These are phyloP conservation scores for Carex arenaria DNA, from an alignment of 202 grass and related monocot species.

Conservation along the genomic window DNA sequence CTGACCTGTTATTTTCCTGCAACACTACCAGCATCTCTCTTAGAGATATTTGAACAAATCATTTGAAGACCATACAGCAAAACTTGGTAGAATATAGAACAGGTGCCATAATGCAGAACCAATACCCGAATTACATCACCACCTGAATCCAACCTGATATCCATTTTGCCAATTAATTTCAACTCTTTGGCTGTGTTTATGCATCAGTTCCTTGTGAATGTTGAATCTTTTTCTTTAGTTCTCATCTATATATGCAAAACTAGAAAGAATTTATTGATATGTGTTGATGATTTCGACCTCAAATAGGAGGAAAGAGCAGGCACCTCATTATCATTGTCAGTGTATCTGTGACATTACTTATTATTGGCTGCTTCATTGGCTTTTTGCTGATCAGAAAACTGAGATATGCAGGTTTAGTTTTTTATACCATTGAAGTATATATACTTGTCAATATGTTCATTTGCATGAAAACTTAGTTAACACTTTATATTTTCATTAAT, in stretches of 20 bases:
- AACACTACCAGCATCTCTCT: too few species aligned
- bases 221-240: not conserved
- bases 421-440: not conserved
- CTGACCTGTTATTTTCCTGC: too few species aligned
- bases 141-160: not conserved
- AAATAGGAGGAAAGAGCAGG: not conserved
- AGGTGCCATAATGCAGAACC: too few species aligned
- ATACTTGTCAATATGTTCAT: not conserved
- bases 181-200: not conserved
- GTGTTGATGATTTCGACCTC: not conserved
- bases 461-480: not conserved
- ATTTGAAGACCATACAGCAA: too few species aligned
- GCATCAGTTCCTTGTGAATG: not conserved
- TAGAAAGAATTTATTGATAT: not conserved
- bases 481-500: not conserved
- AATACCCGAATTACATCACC: too few species aligned
- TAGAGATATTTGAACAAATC: too few species aligned
- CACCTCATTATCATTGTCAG: not conserved
- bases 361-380: not conserved
- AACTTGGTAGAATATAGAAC: too few species aligned
- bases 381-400: not conserved
- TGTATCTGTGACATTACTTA: not conserved
- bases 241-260: not conserved
- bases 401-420: conserved; percentile 16
- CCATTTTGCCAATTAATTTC: not conserved